These are phyloP conservation scores for Starmerella davenportii DNA, from an alignment of 805 yeast genomes.

Conservation along the genomic window DNA sequence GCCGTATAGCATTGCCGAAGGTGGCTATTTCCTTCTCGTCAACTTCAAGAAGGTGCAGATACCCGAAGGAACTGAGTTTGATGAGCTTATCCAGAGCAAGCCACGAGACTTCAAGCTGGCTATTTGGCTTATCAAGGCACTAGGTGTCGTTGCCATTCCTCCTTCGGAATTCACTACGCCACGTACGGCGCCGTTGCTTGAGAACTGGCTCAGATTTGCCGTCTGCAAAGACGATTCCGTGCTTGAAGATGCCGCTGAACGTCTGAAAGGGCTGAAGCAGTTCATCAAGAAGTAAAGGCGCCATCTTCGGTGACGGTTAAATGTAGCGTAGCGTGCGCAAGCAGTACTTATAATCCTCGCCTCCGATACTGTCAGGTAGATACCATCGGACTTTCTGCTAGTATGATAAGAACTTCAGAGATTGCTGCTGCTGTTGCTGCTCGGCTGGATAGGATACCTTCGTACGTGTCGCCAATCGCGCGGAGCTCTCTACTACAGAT, in stretches of 20 bases:
- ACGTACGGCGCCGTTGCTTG: constrained; percentile 56
- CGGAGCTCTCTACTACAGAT: neutral
- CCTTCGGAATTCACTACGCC: constrained; percentile 84
- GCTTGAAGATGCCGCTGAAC: constrained; percentile 62
- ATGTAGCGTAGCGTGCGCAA: too few species aligned
- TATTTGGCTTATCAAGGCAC: constrained; percentile 78
- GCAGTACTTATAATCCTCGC: neutral
- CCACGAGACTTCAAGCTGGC: constrained; percentile 80
- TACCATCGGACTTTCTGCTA: too few species aligned
- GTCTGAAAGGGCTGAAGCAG: constrained; percentile 51
- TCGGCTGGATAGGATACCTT: too few species aligned
- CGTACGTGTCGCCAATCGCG: too few species aligned
- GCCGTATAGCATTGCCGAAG: constrained; percentile 82
- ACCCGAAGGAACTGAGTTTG: constrained; percentile 55
- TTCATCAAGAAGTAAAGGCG: constrained; percentile 25
- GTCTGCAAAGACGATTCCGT: constrained; percentile 83
- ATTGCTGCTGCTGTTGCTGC: too few species aligned
- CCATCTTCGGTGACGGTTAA: neutral
- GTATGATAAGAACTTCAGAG: too few species aligned
- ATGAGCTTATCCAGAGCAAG: constrained; percentile 44
- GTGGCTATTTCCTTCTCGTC: constrained; percentile 83
- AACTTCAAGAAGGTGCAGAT: constrained; percentile 68
- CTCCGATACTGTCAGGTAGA: neutral
- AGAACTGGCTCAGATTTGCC: constrained; percentile 78
- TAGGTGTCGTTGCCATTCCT: constrained; percentile 93